These are phyloP conservation scores for Apiospora marii DNA, from an alignment of 2,329 filamentous ascomycete genomes.

Conservation along the genomic window DNA sequence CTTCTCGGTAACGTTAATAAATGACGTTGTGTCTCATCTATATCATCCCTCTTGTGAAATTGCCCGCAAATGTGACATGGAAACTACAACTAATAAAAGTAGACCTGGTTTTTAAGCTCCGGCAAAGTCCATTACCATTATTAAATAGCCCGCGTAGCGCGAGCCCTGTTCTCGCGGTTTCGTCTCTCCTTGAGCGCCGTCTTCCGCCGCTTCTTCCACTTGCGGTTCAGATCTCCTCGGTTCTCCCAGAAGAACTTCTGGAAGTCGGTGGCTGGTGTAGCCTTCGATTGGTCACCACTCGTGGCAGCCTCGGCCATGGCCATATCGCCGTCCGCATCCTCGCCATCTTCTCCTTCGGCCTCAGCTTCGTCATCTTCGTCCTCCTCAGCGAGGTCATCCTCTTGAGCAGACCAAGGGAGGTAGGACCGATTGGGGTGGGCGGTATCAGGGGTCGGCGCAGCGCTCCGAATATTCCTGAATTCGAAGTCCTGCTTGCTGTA, in stretches of 20 bases:
- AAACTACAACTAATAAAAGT: not conserved
- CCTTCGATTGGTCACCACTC: constrained; percentile 24
- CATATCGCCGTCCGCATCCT: constrained; percentile 32
- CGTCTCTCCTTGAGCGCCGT: constrained; percentile 70
- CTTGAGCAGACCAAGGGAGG: constrained; percentile 59
- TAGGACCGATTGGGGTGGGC: constrained; percentile 75
- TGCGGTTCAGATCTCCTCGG: constrained; percentile 68
- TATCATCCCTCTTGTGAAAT: not conserved
- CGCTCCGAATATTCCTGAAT: constrained; percentile 78
- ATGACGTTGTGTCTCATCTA: constrained; percentile 16
- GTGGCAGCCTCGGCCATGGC: constrained; percentile 29
- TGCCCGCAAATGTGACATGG: not conserved
- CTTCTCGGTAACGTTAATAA: constrained; percentile 16
- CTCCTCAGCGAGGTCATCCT: constrained; percentile 53
- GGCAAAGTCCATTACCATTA: not conserved
- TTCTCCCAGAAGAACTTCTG: constrained; percentile 75
- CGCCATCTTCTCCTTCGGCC: constrained; percentile 38
- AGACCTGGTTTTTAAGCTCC: not conserved
- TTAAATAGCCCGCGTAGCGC: constrained; percentile 53
- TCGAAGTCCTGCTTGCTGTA: constrained; percentile 83
- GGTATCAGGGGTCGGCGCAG: constrained; percentile 94
- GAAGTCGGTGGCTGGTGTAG: constrained; percentile 56
- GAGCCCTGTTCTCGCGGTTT: constrained; percentile 69
- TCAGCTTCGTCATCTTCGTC: constrained; percentile 49
- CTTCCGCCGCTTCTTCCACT: constrained; percentile 72